Evolutionary conservation across 352 stramenopile species (phyloP).

Genomic region (Globisporangium parvum): DNA sequence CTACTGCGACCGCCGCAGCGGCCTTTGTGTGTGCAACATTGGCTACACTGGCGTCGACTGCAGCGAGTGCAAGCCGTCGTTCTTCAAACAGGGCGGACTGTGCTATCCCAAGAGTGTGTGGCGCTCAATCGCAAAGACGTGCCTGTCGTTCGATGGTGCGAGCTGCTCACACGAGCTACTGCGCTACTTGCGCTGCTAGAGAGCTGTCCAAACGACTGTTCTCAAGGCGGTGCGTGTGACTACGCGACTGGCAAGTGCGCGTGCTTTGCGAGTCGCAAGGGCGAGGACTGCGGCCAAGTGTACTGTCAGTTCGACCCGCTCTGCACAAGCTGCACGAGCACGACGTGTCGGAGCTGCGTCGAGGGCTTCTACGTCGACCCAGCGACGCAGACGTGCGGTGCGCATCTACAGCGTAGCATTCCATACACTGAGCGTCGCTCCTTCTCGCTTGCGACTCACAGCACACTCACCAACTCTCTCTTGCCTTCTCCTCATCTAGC

Average conservation of each 20-base stretch:
- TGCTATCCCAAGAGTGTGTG: constrained; percentile 87
- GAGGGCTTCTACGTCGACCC: constrained; percentile 83
- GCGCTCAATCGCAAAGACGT: not conserved
- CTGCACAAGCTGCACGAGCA: constrained; percentile 83
- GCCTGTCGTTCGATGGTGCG: not conserved
- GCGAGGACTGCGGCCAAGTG: constrained; percentile 74
- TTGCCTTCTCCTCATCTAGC: constrained; percentile 19
- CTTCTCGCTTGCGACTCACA: not conserved
- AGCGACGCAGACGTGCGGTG: constrained; percentile 62
- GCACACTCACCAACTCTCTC: not conserved
- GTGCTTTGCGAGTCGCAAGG: constrained; percentile 63
- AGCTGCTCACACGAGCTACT: not conserved
- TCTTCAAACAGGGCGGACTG: constrained; percentile 77
- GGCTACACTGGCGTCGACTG: constrained; percentile 92
- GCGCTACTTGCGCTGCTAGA: constrained; percentile 22
- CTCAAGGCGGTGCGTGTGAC: constrained; percentile 79
- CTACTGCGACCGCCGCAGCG: constrained; percentile 92
- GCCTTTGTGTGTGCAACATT: constrained; percentile 91
- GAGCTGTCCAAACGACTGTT: constrained; percentile 88
- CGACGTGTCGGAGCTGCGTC: constrained; percentile 76
- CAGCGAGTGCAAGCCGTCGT: constrained; percentile 78
- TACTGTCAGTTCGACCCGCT: constrained; percentile 75
- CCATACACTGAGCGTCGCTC: not conserved
- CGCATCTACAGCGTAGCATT: not conserved
- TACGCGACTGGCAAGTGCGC: constrained; percentile 84